Evolutionary conservation across 176 grass and related monocot species (phyloP).

Genomic region (Carex scoparia): DNA sequence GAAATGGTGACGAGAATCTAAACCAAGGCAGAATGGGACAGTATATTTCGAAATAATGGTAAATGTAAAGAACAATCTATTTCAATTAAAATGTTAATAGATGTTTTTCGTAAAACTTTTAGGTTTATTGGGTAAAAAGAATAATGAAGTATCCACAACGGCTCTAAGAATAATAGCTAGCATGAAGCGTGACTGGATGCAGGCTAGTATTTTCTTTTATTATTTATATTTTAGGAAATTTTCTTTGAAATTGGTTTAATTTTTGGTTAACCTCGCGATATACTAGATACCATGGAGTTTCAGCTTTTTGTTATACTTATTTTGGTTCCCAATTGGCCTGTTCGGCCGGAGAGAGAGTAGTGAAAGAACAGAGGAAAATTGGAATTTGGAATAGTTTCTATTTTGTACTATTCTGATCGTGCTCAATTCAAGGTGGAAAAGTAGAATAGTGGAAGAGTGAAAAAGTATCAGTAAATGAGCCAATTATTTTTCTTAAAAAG

Average conservation of each 20-base stretch:
- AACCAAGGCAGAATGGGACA: not conserved
- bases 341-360: too few species aligned
- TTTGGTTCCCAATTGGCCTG: not conserved
- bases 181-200: constrained; percentile 95
- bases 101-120: constrained; percentile 19
- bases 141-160: constrained; percentile 55
- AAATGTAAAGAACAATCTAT: not conserved
- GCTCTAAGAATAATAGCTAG: constrained; percentile 76
- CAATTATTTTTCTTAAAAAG: too few species aligned
- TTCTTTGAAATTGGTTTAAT: not conserved
- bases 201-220: constrained; percentile 40
- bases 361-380: too few species aligned
- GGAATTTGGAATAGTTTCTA: too few species aligned
- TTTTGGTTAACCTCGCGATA: not conserved
- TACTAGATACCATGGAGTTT: not conserved
- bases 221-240: constrained; percentile 20
- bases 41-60: not conserved
- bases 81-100: constrained; percentile 7
- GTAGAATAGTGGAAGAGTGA: too few species aligned
- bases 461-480: too few species aligned
- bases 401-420: too few species aligned
- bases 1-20: not conserved
- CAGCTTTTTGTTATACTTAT: not conserved
- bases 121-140: constrained; percentile 61
- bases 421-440: too few species aligned